Evolutionary conservation across 345 rosid genomes (phyloP).

Genomic region (Aquilaria yunnanensis): DNA sequence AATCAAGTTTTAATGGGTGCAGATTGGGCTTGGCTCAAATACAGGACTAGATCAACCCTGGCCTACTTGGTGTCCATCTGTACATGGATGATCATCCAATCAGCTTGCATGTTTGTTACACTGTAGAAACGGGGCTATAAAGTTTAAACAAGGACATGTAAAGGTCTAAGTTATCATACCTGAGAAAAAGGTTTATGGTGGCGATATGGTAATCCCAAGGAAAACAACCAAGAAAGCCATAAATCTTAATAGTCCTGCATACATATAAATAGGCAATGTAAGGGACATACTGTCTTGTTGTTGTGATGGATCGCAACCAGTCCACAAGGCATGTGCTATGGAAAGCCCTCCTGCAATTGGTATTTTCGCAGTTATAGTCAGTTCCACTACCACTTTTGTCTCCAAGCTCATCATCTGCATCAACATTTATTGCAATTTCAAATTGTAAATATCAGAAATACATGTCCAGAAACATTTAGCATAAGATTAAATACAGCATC

Average conservation of each 20-base stretch:
- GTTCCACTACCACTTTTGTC: slow-evolving; percentile 47
- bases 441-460: slow-evolving; percentile 10
- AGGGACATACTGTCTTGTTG: slow-evolving; percentile 68
- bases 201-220: neutral
- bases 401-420: slow-evolving; percentile 65
- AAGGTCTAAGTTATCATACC: slow-evolving; percentile 1
- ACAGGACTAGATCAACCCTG: no score
- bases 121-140: neutral
- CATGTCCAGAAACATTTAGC: slow-evolving; percentile 3
- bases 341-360: slow-evolving; percentile 60
- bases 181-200: neutral
- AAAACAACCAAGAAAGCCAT: slow-evolving; percentile 9
- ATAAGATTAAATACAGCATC: neutral
- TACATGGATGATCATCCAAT: slow-evolving; percentile 10
- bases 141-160: slow-evolving; percentile 8
- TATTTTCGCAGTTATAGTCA: slow-evolving; percentile 69
- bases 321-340: slow-evolving; percentile 66
- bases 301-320: slow-evolving; percentile 80
- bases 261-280: slow-evolving; percentile 4
- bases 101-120: neutral
- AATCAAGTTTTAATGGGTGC: no score
- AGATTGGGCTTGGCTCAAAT: no score
- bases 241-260: neutral
- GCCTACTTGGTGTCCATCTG: neutral
- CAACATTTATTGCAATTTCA: slow-evolving; percentile 5